Evolutionary conservation across 495 filamentous ascomycete genomes (phyloP), one percentile per base, ranked within the genome.

Genomic region (Clavariopsis aquatica): DNA sequence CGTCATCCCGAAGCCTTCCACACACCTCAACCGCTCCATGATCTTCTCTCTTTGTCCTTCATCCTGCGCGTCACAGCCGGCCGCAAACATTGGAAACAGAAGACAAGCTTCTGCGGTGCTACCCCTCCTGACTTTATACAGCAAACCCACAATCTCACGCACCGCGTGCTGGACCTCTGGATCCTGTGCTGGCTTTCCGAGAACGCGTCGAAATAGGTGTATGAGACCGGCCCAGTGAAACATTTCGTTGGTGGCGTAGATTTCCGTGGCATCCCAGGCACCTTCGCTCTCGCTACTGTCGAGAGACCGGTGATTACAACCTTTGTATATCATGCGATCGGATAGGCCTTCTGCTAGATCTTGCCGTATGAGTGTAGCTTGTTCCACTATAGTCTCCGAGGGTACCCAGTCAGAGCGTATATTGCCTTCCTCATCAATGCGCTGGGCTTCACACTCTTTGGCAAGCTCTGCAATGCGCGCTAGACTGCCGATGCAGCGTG

Each of bases 31-130:
- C 51, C 91, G 76, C 64, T 85, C 82, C 68, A 90, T 77, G 19
- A 93, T 85, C 62, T 85, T 81, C 22, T 75, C 70, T 38, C 87
- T 77, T 57, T 88, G 83, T 12, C 72, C 71, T 27, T 75, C 61
- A 49, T 86, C 81, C 49, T 77, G 72, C 2, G 86, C 84, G 70
- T 94, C 90, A 70, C 89, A 93, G 0, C 91, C 91, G 5, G 90
- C 91, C 9, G 88, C 89, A 74, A 95, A 94, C 74, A 95, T 83
- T 0, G 91, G 91, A 57, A 95, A 93, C 49, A 96, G 71, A 6
- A 91, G 78, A 70, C 88, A 91, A 3, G 85, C 85, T 74, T 93
- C 91, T 0, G 88, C 89, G 23, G 87, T 86, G 17, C 86, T 85
- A 19, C 88, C 86, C 15, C 78, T 76, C 24, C 84, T 77, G 52